Evolutionary conservation across 139 green algal species (phyloP).

Genomic region (Picochlorum sp.): DNA sequence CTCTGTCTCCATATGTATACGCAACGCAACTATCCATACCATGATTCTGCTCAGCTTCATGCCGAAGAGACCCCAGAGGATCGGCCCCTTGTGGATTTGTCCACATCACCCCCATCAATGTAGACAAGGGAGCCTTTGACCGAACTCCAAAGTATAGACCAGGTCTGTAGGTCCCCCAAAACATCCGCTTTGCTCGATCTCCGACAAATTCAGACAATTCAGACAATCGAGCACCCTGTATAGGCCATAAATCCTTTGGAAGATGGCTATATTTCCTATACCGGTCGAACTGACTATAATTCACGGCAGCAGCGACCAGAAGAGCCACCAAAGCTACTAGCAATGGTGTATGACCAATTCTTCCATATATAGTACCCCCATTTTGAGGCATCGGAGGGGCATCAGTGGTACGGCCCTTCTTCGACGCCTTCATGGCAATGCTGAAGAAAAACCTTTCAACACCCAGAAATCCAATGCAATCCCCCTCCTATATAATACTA

Average conservation of each 20-base stretch:
- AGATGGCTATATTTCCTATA: background rate
- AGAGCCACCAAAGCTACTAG: too few species aligned
- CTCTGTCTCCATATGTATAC: background rate
- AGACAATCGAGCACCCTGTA: constrained; percentile 15
- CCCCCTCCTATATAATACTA: too few species aligned
- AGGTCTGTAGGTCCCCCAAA: constrained; percentile 88
- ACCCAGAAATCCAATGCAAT: too few species aligned
- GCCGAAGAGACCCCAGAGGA: constrained; percentile 36
- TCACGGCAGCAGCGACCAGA: too few species aligned
- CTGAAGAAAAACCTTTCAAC: too few species aligned
- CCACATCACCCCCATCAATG: constrained; percentile 81
- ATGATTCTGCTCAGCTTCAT: constrained; percentile 52
- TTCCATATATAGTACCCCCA: too few species aligned
- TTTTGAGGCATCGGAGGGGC: too few species aligned
- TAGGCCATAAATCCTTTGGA: constrained; percentile 6
- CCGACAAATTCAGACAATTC: constrained; percentile 36
- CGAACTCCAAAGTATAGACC: constrained; percentile 85
- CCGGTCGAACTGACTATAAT: too few species aligned
- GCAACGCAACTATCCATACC: background rate
- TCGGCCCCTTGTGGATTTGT: constrained; percentile 40
- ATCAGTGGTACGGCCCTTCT: too few species aligned
- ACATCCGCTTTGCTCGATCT: constrained; percentile 35
- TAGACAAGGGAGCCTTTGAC: constrained; percentile 43
- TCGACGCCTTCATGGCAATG: too few species aligned
- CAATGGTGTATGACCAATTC: too few species aligned